Evolutionary conservation across 2,329 filamentous ascomycete genomes (phyloP).

Genomic region (Calonectria hongkongensis): DNA sequence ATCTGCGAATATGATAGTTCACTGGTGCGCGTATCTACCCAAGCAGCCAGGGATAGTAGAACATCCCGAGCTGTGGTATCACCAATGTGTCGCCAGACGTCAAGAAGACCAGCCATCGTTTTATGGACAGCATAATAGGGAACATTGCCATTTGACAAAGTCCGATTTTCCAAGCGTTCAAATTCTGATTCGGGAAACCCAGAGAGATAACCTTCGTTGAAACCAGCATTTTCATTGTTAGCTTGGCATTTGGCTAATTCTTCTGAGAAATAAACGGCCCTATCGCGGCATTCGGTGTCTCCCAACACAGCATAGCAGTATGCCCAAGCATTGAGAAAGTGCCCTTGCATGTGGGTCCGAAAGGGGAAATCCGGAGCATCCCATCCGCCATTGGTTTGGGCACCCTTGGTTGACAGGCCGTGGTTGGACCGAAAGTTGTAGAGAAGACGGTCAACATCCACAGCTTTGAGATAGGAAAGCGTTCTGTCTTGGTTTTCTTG

Average conservation of each 20-base stretch:
- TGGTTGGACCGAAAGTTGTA: conserved; percentile 70
- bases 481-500: conserved; percentile 64
- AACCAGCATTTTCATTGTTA: conserved; percentile 68
- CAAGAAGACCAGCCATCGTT: conserved; percentile 70
- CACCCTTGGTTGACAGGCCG: conserved; percentile 66
- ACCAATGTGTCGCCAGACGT: conserved; percentile 68
- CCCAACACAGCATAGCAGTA: conserved; percentile 67
- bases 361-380: conserved; percentile 73
- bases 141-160: conserved; percentile 69
- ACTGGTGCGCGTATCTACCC: conserved; percentile 69
- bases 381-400: conserved; percentile 69
- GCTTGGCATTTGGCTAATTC: conserved; percentile 71
- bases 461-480: conserved; percentile 66
- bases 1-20: conserved; percentile 65
- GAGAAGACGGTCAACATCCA: conserved; percentile 67
- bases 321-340: conserved; percentile 70
- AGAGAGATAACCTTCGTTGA: conserved; percentile 67
- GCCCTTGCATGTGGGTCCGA: conserved; percentile 70
- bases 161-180: conserved; percentile 63
- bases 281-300: conserved; percentile 65
- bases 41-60: conserved; percentile 65
- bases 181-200: conserved; percentile 73
- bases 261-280: conserved; percentile 66
- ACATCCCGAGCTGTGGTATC: conserved; percentile 65
- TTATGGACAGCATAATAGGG: conserved; percentile 74